phyloP scores from a whole-genome alignment of 768 basidiomycete genomes.

The Tulasnella sp. region DNA sequence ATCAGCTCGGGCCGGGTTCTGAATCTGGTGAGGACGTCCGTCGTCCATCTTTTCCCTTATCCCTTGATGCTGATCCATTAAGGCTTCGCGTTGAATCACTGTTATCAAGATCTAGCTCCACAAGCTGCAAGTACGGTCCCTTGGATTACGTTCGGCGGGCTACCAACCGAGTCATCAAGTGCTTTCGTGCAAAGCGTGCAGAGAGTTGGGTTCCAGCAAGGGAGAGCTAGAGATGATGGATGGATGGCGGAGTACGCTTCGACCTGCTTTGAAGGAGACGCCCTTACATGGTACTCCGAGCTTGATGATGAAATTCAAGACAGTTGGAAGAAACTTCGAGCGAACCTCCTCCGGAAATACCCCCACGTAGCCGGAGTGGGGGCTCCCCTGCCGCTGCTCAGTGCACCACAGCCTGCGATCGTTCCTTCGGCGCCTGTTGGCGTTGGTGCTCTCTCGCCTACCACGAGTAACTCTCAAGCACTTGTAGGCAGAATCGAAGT shows the following conservation, averaged over 20 bases:
- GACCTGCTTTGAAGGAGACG: slow-evolving; percentile 5
- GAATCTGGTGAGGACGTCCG: background rate
- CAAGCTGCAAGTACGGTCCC: background rate
- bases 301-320: background rate
- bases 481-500: background rate
- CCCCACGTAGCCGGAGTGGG: background rate
- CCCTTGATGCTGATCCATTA: background rate
- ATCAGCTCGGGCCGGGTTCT: background rate
- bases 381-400: background rate
- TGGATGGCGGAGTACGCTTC: slow-evolving; percentile 20
- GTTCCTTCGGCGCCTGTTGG: background rate
- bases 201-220: background rate
- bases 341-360: background rate
- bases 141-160: slow-evolving; percentile 1
- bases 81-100: background rate
- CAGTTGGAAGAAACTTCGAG: slow-evolving; percentile 11
- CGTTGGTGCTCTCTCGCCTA: background rate
- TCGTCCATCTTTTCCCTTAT: background rate
- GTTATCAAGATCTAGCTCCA: background rate
- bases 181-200: background rate
- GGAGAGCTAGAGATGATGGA: background rate
- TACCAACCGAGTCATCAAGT: background rate
- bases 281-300: background rate
- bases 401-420: background rate
- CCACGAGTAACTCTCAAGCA: background rate